Conservation (phyloP, 129 eudicot species). For the Chrysanthemum makinoi region DNA sequence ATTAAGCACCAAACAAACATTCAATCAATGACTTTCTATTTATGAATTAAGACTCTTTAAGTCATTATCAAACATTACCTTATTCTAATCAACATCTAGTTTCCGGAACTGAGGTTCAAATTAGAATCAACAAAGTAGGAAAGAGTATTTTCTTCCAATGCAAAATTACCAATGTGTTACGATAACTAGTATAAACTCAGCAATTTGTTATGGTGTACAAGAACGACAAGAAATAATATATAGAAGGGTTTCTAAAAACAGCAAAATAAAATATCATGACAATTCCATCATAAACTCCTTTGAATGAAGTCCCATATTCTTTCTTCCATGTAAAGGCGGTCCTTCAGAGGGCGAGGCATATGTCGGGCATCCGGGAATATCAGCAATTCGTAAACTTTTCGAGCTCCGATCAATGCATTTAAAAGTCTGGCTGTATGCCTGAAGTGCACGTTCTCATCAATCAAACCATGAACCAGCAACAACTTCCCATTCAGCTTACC, state of each 20-base stretch:
- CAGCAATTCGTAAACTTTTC: conserved; percentile 71
- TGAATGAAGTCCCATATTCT: conserved; percentile 90
- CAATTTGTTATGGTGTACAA: neutral
- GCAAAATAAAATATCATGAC: neutral
- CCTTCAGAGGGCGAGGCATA: conserved; percentile 81
- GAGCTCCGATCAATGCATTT: conserved; percentile 83
- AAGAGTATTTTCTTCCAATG: neutral
- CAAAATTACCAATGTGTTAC: neutral
- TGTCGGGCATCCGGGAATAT: conserved; percentile 94
- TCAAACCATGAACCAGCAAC: conserved; percentile 86
- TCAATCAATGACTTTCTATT: too few relatives aligned
- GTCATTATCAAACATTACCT: too few relatives aligned
- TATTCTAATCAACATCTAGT: too few relatives aligned
- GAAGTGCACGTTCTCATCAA: conserved; percentile 96
- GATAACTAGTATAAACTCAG: conserved; percentile 9
- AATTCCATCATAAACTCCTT: conserved; percentile 46
- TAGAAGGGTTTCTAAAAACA: neutral
- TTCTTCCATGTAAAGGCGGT: conserved; percentile 91
- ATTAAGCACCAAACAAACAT: too few relatives aligned
- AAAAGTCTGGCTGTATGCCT: conserved; percentile 96
- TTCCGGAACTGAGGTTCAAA: too few relatives aligned
- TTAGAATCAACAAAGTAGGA: neutral
- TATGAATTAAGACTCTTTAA: too few relatives aligned
- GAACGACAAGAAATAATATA: neutral
- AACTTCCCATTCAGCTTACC: conserved; percentile 64